A percentile compares a stretch with the other conserved stretches of the same genome.
Conservation (phyloP, 1,139 yeast genomes). For the Geotrichum citri-aurantii region DNA sequence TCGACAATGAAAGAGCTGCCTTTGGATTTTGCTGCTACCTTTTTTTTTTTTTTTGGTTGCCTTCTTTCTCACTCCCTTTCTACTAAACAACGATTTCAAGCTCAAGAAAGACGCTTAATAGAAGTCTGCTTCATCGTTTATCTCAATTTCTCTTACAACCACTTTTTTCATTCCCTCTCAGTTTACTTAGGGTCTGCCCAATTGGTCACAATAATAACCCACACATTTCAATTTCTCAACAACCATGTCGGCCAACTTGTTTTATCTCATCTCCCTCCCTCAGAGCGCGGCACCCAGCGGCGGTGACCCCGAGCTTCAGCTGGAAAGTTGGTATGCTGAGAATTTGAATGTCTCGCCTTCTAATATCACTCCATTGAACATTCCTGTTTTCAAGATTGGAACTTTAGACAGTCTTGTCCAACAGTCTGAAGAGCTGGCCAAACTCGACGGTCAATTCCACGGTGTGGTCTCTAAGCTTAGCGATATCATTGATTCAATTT, state of each 20-base stretch:
- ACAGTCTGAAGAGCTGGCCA: constrained; percentile 82
- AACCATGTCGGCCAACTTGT: constrained; percentile 13
- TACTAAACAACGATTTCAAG: not conserved
- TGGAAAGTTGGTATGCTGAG: constrained; percentile 38
- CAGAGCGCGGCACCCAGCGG: constrained; percentile 45
- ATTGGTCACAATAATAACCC: not conserved
- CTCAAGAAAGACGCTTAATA: not conserved
- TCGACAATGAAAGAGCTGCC: not conserved
- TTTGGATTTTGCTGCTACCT: not conserved
- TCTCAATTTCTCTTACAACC: not conserved
- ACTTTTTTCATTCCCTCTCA: not conserved
- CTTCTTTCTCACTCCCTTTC: not conserved
- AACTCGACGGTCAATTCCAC: constrained; percentile 70
- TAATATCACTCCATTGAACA: constrained; percentile 41
- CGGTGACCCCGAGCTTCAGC: constrained; percentile 39
- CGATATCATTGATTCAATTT: constrained; percentile 57
- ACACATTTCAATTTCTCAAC: not conserved
- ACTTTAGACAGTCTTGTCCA: constrained; percentile 87
- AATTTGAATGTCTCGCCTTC: constrained; percentile 24
- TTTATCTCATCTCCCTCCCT: constrained; percentile 45
- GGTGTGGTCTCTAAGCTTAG: constrained; percentile 64
- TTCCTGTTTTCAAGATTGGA: constrained; percentile 93
- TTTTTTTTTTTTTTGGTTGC: constrained; percentile 3
- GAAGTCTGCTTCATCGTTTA: not conserved
- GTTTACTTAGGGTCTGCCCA: not conserved